Percentiles rank a stretch among this genome's conserved stretches.
These are phyloP conservation scores for Nicotiana rustica DNA, from an alignment of 305 asterid genomes.

Conservation along the genomic window DNA sequence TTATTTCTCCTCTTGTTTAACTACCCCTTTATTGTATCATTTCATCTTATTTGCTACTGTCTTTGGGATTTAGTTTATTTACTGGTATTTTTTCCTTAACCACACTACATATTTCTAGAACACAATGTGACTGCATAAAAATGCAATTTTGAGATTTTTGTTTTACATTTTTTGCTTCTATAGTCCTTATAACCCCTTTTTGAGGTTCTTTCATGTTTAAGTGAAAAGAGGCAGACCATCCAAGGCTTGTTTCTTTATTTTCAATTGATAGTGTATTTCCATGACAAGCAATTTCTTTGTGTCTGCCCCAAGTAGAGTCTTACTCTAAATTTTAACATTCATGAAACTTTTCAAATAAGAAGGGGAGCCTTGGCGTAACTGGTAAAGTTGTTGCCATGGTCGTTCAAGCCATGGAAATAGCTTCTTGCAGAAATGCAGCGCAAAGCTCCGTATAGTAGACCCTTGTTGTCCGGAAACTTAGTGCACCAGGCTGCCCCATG, in stretches of 20 bases:
- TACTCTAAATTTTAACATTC: neutral
- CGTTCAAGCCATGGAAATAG: too few species aligned
- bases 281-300: neutral
- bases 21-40: neutral
- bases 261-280: neutral
- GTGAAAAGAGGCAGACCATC: neutral
- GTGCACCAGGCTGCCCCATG: neutral
- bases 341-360: neutral
- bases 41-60: neutral
- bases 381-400: too few species aligned
- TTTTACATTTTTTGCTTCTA: constrained; percentile 10
- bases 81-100: neutral
- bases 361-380: too few species aligned
- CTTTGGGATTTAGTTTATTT: neutral
- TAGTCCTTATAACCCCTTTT: neutral
- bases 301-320: neutral
- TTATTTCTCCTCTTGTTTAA: neutral
- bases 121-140: neutral
- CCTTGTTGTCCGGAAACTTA: too few species aligned
- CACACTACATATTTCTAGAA: constrained; percentile 1
- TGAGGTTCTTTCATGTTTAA: neutral
- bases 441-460: too few species aligned
- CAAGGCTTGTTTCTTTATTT: constrained; percentile 8
- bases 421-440: too few species aligned
- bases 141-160: neutral